Evolutionary conservation across 2,329 filamentous ascomycete genomes (phyloP), one percentile per base, ranked within the genome.

Genomic region (Drechslerella stenobrocha): DNA sequence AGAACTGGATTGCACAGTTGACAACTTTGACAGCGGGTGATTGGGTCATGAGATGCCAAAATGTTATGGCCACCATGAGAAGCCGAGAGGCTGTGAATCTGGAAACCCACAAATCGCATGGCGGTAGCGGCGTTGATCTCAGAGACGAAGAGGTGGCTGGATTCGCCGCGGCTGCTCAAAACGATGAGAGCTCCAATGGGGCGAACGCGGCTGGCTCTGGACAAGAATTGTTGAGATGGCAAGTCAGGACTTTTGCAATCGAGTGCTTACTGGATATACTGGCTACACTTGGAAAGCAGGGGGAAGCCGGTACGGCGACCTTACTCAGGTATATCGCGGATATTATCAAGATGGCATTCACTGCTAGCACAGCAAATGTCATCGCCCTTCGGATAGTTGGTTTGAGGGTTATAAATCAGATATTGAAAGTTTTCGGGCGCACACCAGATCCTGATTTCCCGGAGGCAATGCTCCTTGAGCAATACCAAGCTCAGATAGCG

Each of bases 401-500:
- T 23, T 78, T 98, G 70, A 91, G 91, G 75, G 95, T 98, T 56
- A 90, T 98, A 57, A 91, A 95, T 66, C 89, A 91, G 60, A 85
- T 97, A 7, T 80, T 98, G 51, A 95, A 91, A 75, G 90, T 96
- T 81, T 98, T 98, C 78, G 93, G 93, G 55, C 92, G 90, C 75
- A 90, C 89, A 1, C 89, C 92, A 1, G 93, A 98, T 77, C 95
- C 93, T 0, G 93, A 98, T 75, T 98, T 98, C 74, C 84, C 92
- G n/a, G 93, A 98, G 77, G 93, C 89, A 0, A 95, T 95, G 77
- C 81, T 98, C 13, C 82, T 98, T 2, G 95, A 98, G 76, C 93
- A 98, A 76, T 98, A 98, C 74, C 95, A 98, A 77, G 93, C 93
- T 3, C 93, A 98, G 75, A 98, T 98, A 75, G 91, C 91, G 73